Conservation (phyloP, 1,139 yeast species). For the Candida sanyaensis region DNA sequence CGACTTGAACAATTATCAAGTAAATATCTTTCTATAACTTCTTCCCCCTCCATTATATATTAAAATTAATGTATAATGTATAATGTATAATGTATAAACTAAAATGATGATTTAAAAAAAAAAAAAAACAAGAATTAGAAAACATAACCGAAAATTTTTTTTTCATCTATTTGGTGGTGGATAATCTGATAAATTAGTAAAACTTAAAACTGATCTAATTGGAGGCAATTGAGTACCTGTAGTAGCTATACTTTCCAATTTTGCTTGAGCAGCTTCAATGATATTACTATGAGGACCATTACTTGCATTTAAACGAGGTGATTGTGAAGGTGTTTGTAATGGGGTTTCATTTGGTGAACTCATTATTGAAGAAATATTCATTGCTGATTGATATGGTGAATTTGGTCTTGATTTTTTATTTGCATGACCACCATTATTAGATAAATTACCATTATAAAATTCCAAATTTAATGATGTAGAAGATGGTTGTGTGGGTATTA, state of each 20-base stretch:
- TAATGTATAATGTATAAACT: no score
- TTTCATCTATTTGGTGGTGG: slow-evolving; percentile 6
- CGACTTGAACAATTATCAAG: no score
- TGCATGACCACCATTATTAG: slow-evolving; percentile 10
- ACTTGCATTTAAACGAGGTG: slow-evolving; percentile 40
- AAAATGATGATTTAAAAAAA: no score
- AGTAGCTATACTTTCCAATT: slow-evolving; percentile 36
- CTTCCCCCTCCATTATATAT: no score
- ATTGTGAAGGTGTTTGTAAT: slow-evolving; percentile 42
- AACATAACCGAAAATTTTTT: no score
- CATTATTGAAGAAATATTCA: slow-evolving; percentile 13
- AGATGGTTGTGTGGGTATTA: slow-evolving; percentile 15
- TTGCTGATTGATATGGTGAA: slow-evolving; percentile 30
- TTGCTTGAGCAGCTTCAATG: slow-evolving; percentile 24
- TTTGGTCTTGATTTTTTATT: slow-evolving; percentile 44
- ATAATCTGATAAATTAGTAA: slow-evolving; percentile 21
- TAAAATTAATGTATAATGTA: no score
- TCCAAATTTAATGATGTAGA: slow-evolving; percentile 30
- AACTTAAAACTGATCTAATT: slow-evolving; percentile 41
- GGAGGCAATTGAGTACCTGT: slow-evolving; percentile 48
- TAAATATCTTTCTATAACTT: no score
- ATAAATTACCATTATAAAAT: slow-evolving; percentile 20
- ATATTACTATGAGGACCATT: slow-evolving; percentile 10
- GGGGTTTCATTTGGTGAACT: slow-evolving; percentile 22
- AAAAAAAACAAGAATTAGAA: no score